These are phyloP conservation scores for Aspergillus aculeatinus DNA, from an alignment of 2,329 filamentous ascomycete species.

Conservation along the genomic window DNA sequence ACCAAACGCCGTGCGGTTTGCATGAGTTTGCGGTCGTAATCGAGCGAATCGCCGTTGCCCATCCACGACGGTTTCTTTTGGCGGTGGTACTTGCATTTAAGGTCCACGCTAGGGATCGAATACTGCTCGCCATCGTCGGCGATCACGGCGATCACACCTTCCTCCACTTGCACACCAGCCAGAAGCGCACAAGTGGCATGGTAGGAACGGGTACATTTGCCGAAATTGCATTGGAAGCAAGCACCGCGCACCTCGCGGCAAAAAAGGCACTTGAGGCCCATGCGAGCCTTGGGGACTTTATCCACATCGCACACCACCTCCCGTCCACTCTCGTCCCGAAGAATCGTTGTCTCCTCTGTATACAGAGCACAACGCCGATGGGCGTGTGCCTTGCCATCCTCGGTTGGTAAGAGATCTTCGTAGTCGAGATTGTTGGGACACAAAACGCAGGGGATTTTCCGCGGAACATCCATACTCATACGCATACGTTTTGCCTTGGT, in stretches of 20 bases:
- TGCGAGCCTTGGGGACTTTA: conserved; percentile 79
- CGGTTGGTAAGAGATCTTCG: conserved; percentile 79
- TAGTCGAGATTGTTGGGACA: conserved; percentile 87
- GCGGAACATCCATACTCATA: conserved; percentile 68
- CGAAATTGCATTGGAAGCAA: conserved; percentile 93
- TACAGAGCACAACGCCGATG: conserved; percentile 89
- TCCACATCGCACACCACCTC: conserved; percentile 76
- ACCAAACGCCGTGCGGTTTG: conserved; percentile 68
- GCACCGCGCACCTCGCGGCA: conserved; percentile 93
- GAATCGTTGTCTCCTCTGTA: conserved; percentile 87
- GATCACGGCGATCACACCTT: conserved; percentile 80
- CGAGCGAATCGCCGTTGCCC: conserved; percentile 63
- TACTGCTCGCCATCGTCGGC: conserved; percentile 90
- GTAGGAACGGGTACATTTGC: conserved; percentile 90
- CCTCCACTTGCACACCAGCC: conserved; percentile 87
- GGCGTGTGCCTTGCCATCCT: conserved; percentile 75
- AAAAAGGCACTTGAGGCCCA: conserved; percentile 91
- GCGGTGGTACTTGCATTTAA: conserved; percentile 91
- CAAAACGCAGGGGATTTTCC: conserved; percentile 79
- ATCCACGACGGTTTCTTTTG: conserved; percentile 78
- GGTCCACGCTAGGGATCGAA: conserved; percentile 85
- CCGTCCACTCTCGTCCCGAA: conserved; percentile 63
- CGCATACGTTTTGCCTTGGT: conserved; percentile 75
- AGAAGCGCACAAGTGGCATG: conserved; percentile 92
- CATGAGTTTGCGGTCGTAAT: conserved; percentile 67